Evolutionary conservation across 1,284 basidiomycete genomes (phyloP).

Genomic region (Psilocybe mexicana): DNA sequence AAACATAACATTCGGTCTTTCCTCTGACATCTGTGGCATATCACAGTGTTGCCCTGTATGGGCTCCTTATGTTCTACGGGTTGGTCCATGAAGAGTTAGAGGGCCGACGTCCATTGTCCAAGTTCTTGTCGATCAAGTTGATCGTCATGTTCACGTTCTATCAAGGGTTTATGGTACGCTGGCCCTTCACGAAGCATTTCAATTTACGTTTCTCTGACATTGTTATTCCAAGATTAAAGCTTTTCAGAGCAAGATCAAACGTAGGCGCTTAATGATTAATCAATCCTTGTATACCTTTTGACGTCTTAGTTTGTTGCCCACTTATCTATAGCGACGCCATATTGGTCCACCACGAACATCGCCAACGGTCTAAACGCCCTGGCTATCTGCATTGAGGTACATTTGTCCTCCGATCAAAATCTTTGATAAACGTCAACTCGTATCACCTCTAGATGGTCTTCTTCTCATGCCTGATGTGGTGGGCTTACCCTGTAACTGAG

Average conservation of each 20-base stretch:
- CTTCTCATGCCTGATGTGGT: slow-evolving; percentile 76
- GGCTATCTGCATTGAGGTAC: slow-evolving; percentile 79
- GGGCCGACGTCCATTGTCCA: slow-evolving; percentile 76
- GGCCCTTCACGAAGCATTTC: neutral
- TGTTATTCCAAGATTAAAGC: slow-evolving; percentile 48
- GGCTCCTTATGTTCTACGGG: slow-evolving; percentile 79
- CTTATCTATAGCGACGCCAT: slow-evolving; percentile 53
- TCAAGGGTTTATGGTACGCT: slow-evolving; percentile 68
- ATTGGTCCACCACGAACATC: slow-evolving; percentile 81
- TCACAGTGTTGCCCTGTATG: slow-evolving; percentile 73
- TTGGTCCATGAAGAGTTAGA: slow-evolving; percentile 76
- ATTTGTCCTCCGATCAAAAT: neutral
- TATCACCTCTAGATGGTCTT: slow-evolving; percentile 66
- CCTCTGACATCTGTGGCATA: neutral
- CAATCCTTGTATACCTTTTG: too few species aligned
- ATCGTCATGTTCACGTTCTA: slow-evolving; percentile 88
- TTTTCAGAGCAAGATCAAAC: slow-evolving; percentile 59
- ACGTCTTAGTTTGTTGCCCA: neutral
- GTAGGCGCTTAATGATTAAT: slow-evolving; percentile 31
- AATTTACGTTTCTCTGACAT: neutral
- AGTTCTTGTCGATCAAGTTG: slow-evolving; percentile 82
- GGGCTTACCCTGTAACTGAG: slow-evolving; percentile 76
- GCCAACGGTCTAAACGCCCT: slow-evolving; percentile 83
- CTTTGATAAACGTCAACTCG: neutral
- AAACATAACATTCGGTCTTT: neutral